A percentile compares a stretch with the other conserved stretches of the same genome.
phyloP scores from a whole-genome alignment of 495 filamentous ascomycete species.

The Polyplosphaeria fusca region DNA sequence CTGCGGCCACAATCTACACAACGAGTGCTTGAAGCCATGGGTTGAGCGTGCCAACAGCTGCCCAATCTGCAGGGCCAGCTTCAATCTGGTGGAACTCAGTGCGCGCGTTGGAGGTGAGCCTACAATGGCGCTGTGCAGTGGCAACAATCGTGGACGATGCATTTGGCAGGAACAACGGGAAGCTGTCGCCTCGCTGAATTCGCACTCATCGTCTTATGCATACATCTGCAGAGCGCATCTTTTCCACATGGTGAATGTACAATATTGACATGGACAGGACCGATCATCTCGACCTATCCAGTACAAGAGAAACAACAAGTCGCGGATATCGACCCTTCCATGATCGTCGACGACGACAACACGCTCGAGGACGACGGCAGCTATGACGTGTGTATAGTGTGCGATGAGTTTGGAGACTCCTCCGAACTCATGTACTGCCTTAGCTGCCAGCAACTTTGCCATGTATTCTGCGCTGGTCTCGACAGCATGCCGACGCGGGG shows the following conservation, averaged over 20 bases:
- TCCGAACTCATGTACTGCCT: conserved; percentile 82
- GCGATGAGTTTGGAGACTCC: conserved; percentile 69
- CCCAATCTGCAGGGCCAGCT: conserved; percentile 88
- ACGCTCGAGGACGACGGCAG: conserved; percentile 54
- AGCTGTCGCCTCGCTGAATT: too few relatives aligned
- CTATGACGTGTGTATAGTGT: conserved; percentile 74
- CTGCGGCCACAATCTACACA: conserved; percentile 86
- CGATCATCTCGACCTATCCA: conserved; percentile 70
- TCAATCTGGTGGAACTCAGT: conserved; percentile 83
- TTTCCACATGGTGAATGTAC: too few relatives aligned
- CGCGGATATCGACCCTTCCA: conserved; percentile 78
- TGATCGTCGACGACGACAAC: conserved; percentile 68
- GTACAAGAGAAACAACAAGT: conserved; percentile 89
- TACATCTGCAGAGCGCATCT: too few relatives aligned
- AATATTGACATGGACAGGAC: too few relatives aligned
- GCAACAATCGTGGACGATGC: too few relatives aligned
- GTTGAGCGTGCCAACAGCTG: conserved; percentile 95
- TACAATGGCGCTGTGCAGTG: too few relatives aligned
- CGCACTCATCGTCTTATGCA: too few relatives aligned
- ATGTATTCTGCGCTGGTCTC: conserved; percentile 83
- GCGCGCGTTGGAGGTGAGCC: conserved; percentile 67
- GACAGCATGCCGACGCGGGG: conserved; percentile 62
- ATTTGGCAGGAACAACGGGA: too few relatives aligned
- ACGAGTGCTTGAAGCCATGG: conserved; percentile 89
- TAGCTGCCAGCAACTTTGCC: conserved; percentile 77